Base-by-base conservation (phyloP, 2,329 filamentous ascomycete genomes). In the Albophoma yamanashiensis region DNA sequence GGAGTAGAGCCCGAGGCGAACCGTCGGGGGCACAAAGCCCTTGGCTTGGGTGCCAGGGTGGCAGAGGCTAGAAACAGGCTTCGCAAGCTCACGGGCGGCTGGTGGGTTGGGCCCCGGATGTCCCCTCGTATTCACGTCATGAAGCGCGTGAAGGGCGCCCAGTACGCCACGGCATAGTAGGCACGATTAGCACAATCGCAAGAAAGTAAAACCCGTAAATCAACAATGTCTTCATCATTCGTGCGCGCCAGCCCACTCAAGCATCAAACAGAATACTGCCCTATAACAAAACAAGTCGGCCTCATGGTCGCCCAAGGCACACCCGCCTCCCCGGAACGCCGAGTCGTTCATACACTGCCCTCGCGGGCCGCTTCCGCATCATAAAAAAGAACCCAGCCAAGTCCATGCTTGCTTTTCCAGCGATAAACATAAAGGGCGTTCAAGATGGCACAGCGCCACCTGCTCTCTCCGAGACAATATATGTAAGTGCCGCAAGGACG, bases 51-150 rank as follows among this genome's bases (percentile, higher is more conserved):
- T 0, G 72, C 70, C 40, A 56, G 69, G 0, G 68, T 83, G 20
- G 73, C 69, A 38, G 64, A 64, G 34, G 58, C 79, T 40, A 77
- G 77, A 60, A 70, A 76, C 6, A 56, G 62, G 2, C 76, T 82
- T 8, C 78, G 79, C 61, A 63, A 62, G 34, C 61, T 73, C 6
- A 85, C 82, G 0, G 79, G 83, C 2, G 85, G 86, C 0, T 87
- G 83, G 82, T 89, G 85, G 85, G 64, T 83, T 64, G 86, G 85
- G 0, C 85, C 84, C 31, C 76, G 78, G 64, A 85, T 87, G 82
- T 76, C 76, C 63, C 82, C 83, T 7, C 74, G 76, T 58, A 78
- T 86, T 52, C 71, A 78, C 64, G 76, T 86, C 22, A 67, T 85
- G 68, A 78, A 72, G 63, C 69, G 70, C 58, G 58, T 68, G 25